phyloP scores from a whole-genome alignment of 1,139 yeast genomes.

The Protomyces gravidus region DNA sequence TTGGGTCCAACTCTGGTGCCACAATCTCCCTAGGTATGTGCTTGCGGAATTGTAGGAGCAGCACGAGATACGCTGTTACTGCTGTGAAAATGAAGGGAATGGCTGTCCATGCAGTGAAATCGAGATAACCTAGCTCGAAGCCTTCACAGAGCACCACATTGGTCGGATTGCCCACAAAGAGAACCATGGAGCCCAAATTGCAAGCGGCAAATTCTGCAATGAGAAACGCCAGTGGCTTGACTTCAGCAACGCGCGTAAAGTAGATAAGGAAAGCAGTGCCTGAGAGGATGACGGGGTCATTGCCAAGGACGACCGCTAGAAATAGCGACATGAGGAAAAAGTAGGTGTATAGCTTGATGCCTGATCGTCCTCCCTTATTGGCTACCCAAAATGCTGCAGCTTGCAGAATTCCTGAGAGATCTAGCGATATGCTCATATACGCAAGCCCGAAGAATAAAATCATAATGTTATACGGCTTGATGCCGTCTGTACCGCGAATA shows the following conservation, averaged over 20 bases:
- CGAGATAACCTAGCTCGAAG: conserved; percentile 24
- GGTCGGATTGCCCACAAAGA: conserved; percentile 29
- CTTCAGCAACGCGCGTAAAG: conserved; percentile 29
- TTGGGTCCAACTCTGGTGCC: conserved; percentile 29
- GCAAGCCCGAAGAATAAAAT: conserved; percentile 28
- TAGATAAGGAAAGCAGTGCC: conserved; percentile 27
- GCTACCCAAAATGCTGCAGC: conserved; percentile 29
- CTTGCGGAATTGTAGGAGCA: conserved; percentile 12
- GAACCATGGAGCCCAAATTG: conserved; percentile 29
- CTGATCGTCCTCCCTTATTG: conserved; percentile 25
- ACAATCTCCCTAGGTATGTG: conserved; percentile 19
- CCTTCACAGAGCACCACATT: conserved; percentile 29
- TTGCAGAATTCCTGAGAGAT: conserved; percentile 28
- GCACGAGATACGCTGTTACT: conserved; percentile 11
- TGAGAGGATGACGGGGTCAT: conserved; percentile 28
- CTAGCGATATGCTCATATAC: conserved; percentile 29
- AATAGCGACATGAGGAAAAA: conserved; percentile 24
- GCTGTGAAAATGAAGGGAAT: conserved; percentile 25
- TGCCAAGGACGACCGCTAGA: conserved; percentile 25
- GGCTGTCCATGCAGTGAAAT: conserved; percentile 26
- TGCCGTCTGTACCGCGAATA: conserved; percentile 26
- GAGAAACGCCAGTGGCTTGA: conserved; percentile 23
- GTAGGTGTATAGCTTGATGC: conserved; percentile 19
- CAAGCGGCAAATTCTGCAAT: conserved; percentile 27
- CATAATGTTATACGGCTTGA: conserved; percentile 28